Base-by-base conservation (phyloP, 805 yeast genomes). In the Cyberlindnera japonica region DNA sequence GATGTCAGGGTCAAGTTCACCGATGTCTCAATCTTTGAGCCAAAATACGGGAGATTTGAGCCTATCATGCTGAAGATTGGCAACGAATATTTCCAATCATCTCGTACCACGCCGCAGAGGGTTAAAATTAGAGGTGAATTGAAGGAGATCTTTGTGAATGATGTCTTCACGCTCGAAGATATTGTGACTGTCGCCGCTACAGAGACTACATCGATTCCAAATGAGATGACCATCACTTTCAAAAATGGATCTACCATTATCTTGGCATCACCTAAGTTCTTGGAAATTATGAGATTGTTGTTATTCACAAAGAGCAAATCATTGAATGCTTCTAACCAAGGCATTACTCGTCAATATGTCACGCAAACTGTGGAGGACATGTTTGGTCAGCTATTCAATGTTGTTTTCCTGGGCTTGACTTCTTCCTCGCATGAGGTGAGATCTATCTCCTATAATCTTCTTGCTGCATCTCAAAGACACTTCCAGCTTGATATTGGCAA, bases 61-160 rank as follows among this genome's bases (percentile, higher is more conserved):
- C 82, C 86, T 1, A 81, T 82, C 3, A 72, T 76, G 0, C 43
- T 87, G 44, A 79, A 77, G 50, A 71, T 87, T 38, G 95, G 95
- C 7, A 73, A 83, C 41, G 77, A 76, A 50, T 81, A 68, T 62
- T 54, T 86, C 32, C 90, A 83, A 55, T 61, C 84, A 4, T 53
- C 67, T 18, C 65, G 69, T 17, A 71, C 66, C 18, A 68, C 70
- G 21, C 72, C 75, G 3, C 62, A 58, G 31, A 57, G 67, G n/a
- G 37, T 67, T 10, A 71, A 68, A 43, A 41, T 71, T 13, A 57
- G 58, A 12, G 64, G 60, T 20, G 63, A 51, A 4, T 49, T 67
- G 51, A 58, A 62, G 29, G 57, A 64, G 8, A 47, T 75, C 16
- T 62, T 57, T 25, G 41, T 66, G 32, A 67, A 71, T 38, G 74